Conservation (phyloP, 2,329 filamentous ascomycete genomes). For the Dactylonectria estremocensis region DNA sequence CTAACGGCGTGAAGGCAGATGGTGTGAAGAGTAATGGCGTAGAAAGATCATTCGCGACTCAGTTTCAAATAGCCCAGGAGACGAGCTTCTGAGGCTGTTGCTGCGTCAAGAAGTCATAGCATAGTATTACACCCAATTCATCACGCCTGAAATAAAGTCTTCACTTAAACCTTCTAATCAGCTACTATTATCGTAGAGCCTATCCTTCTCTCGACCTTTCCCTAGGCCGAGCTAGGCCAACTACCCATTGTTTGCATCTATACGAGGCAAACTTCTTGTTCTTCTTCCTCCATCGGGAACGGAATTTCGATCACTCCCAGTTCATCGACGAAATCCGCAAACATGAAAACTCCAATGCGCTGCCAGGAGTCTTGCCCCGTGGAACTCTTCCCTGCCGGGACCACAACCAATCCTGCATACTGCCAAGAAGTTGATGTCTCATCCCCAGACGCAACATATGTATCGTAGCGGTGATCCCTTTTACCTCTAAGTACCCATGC, state of each 20-base stretch:
- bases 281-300: neutral
- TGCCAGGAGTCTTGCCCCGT: neutral
- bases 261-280: neutral
- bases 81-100: neutral
- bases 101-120: too few relatives aligned
- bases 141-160: neutral
- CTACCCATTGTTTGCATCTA: too few relatives aligned
- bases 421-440: too few relatives aligned
- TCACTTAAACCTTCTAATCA: too few relatives aligned
- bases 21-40: conserved; percentile 1
- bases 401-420: too few relatives aligned
- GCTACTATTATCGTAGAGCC: too few relatives aligned
- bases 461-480: neutral
- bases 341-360: neutral
- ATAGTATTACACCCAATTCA: too few relatives aligned
- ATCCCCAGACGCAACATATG: neutral
- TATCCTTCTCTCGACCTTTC: too few relatives aligned
- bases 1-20: too few relatives aligned
- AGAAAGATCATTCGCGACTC: conserved; percentile 8
- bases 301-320: neutral
- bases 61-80: conserved; percentile 15
- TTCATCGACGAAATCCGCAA: neutral
- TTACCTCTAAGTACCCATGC: neutral
- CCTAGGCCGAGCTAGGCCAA: too few relatives aligned
- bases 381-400: neutral